Conservation (phyloP, 352 stramenopile genomes). For the Elongisporangium anandrum region DNA sequence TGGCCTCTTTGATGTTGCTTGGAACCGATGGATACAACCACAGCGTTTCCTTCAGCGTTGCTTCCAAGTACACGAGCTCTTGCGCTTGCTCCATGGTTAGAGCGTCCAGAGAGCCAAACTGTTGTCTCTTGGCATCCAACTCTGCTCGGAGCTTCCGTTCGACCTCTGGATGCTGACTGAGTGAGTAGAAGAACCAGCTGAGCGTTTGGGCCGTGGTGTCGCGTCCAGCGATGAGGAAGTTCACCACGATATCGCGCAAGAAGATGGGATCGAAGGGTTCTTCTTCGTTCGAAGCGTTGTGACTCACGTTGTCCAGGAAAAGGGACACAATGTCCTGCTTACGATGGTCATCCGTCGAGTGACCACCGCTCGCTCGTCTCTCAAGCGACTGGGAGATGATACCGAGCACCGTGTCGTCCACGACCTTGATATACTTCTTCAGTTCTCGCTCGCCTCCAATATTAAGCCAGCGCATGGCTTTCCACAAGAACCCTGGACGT, state of each 20-base stretch:
- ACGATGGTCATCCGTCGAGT: constrained; percentile 7
- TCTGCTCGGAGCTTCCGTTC: constrained; percentile 39
- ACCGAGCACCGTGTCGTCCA: constrained; percentile 29
- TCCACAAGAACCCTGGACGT: constrained; percentile 37
- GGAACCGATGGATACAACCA: constrained; percentile 63
- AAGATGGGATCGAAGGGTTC: constrained; percentile 26
- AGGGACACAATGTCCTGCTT: constrained; percentile 40
- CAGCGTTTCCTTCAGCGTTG: constrained; percentile 57
- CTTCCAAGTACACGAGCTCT: constrained; percentile 41
- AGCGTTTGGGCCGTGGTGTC: constrained; percentile 77
- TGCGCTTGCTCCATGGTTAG: constrained; percentile 21
- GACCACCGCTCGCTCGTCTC: constrained; percentile 12
- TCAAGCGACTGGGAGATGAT: constrained; percentile 38
- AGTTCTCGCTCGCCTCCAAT: constrained; percentile 29
- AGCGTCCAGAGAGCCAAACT: not conserved
- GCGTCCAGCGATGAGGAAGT: constrained; percentile 73
- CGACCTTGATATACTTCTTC: constrained; percentile 19
- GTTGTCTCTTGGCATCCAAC: constrained; percentile 20
- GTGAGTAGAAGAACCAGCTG: constrained; percentile 61
- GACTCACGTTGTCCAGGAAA: constrained; percentile 24
- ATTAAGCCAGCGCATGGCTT: constrained; percentile 28
- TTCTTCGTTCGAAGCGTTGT: constrained; percentile 9
- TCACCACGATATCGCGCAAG: constrained; percentile 77
- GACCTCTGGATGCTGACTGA: constrained; percentile 50
- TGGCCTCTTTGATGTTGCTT: constrained; percentile 24